Evolutionary conservation across 1,284 basidiomycete genomes (phyloP).

Genomic region (Tilletiopsis washingtonensis): DNA sequence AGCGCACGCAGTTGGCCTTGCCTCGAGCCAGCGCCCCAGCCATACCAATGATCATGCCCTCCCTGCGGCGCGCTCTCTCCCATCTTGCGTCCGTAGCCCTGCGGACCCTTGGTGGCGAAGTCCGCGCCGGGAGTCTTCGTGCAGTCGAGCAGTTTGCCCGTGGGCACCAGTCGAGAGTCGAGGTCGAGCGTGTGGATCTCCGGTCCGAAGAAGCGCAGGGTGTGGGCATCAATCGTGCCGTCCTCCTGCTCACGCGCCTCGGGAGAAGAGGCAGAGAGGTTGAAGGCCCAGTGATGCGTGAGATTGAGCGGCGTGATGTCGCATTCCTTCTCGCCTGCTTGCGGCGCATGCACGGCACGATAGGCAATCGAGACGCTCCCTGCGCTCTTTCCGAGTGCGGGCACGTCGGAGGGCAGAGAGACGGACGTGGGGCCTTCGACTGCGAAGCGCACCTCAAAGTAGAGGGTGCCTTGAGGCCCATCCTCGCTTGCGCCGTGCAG

Average conservation of each 20-base stretch:
- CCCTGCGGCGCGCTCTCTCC: slow-evolving; percentile 11
- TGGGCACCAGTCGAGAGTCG: slow-evolving; percentile 21
- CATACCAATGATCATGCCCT: slow-evolving; percentile 41
- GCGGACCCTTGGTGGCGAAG: slow-evolving; percentile 1
- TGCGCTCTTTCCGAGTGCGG: slow-evolving; percentile 15
- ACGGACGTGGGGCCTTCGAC: slow-evolving; percentile 8
- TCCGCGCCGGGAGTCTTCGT: slow-evolving; percentile 4
- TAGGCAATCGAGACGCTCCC: slow-evolving; percentile 32
- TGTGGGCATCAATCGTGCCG: slow-evolving; percentile 21
- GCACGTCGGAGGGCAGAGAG: not conserved
- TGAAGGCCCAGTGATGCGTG: slow-evolving; percentile 46
- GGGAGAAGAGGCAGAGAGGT: slow-evolving; percentile 19
- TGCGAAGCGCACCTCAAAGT: slow-evolving; percentile 30
- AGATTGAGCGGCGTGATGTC: slow-evolving; percentile 37
- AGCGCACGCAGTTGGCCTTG: not conserved
- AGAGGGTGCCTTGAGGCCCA: slow-evolving; percentile 30
- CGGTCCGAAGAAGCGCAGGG: slow-evolving; percentile 22
- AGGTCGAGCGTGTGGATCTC: slow-evolving; percentile 22
- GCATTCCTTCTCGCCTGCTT: slow-evolving; percentile 11
- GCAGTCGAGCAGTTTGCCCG: slow-evolving; percentile 16
- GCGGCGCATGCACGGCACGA: too few relatives aligned
- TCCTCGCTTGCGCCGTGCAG: slow-evolving; percentile 31
- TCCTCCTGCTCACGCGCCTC: not conserved
- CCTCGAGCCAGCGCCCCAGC: slow-evolving; percentile 22
- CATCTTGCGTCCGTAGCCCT: slow-evolving; percentile 15